Evolutionary conservation across 768 basidiomycete species (phyloP).

Genomic region (Pulveroboletus sp.): DNA sequence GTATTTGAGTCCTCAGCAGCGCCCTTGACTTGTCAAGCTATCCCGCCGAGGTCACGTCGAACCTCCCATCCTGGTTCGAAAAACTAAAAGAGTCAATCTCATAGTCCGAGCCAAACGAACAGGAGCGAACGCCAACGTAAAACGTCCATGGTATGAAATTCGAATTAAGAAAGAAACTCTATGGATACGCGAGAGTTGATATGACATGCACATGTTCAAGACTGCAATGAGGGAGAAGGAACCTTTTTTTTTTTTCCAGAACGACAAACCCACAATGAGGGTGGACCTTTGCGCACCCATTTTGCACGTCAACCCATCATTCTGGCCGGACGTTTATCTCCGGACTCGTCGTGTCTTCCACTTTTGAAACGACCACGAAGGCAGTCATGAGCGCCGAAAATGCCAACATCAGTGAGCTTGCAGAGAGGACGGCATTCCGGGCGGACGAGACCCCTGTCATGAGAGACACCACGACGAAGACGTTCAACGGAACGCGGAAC

Average conservation of each 20-base stretch:
- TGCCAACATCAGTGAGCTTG: constrained; percentile 51
- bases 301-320: background rate
- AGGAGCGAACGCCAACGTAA: background rate
- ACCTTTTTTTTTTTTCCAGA: background rate
- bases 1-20: too few relatives aligned
- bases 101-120: too few relatives aligned
- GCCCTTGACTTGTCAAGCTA: too few relatives aligned
- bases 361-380: constrained; percentile 38
- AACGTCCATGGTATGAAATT: background rate
- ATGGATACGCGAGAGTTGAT: background rate
- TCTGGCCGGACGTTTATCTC: constrained; percentile 20
- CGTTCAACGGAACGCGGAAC: constrained; percentile 70
- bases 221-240: background rate
- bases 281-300: too few relatives aligned
- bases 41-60: too few relatives aligned
- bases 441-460: constrained; percentile 66
- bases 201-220: background rate
- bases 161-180: background rate
- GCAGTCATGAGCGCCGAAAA: constrained; percentile 59
- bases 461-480: constrained; percentile 67
- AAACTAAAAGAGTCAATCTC: too few relatives aligned
- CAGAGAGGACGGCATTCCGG: constrained; percentile 54
- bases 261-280: background rate
- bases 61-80: too few relatives aligned
- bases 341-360: constrained; percentile 18